These are phyloP conservation scores for Liquidambar formosana DNA, from an alignment of 164 flowering plant species.

Conservation along the genomic window DNA sequence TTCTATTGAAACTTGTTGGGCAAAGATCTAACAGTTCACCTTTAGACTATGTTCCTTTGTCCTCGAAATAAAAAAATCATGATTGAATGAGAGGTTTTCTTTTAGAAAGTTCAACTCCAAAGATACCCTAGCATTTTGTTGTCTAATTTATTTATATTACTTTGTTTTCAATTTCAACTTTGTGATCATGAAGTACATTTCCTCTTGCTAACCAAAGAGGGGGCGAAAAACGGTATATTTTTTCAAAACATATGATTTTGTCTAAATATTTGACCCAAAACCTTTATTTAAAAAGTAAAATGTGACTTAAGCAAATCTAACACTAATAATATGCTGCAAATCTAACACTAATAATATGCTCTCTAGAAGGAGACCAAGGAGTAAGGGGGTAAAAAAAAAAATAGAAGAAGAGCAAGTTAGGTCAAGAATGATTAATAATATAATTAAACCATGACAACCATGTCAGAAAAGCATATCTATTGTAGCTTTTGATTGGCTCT, in stretches of 20 bases:
- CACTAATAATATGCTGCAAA: conserved; percentile 8
- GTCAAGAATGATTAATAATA: conserved; percentile 8
- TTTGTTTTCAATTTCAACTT: not conserved
- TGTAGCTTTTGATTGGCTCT: not conserved
- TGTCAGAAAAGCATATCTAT: not conserved
- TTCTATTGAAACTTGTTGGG: too few relatives aligned
- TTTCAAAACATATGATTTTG: conserved; percentile 13
- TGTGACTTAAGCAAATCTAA: not conserved
- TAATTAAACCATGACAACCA: not conserved
- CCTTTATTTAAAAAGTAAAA: conserved; percentile 3
- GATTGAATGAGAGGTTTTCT: not conserved
- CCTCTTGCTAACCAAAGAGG: conserved; percentile 14
- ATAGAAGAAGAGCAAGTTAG: conserved; percentile 3
- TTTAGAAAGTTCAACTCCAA: not conserved
- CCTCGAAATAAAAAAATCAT: too few relatives aligned
- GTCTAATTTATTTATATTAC: too few relatives aligned
- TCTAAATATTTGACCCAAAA: conserved; percentile 23
- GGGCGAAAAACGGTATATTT: not conserved
- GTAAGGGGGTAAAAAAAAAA: too few relatives aligned
- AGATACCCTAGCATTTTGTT: too few relatives aligned
- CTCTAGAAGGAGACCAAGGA: conserved; percentile 40
- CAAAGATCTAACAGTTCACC: too few relatives aligned
- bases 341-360: conserved; percentile 8
- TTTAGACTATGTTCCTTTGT: too few relatives aligned
- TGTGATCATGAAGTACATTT: conserved; percentile 5